phyloP scores from a whole-genome alignment of 148 eudicot genomes.

The Chenopodium suecicum region DNA sequence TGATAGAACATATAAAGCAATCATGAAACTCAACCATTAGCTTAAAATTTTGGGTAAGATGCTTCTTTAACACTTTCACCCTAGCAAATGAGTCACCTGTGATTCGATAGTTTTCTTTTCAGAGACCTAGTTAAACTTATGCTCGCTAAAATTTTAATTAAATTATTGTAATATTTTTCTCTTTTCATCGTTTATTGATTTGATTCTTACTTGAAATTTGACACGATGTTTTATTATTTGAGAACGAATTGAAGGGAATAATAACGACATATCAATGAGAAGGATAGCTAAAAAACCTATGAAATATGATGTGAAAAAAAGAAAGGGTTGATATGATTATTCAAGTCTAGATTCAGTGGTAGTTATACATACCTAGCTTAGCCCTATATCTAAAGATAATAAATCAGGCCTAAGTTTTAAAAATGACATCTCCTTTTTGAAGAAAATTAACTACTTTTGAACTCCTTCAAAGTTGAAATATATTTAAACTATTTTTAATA shows the following conservation, averaged over 20 bases:
- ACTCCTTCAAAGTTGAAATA: background rate
- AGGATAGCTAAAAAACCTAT: background rate
- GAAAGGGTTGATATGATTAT: background rate
- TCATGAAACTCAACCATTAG: no score
- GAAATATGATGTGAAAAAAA: background rate
- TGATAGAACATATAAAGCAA: no score
- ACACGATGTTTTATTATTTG: no score
- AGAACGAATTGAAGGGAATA: background rate
- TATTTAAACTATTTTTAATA: background rate
- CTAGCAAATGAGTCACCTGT: no score
- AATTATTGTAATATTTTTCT: no score
- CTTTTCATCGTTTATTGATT: no score
- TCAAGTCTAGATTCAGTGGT: conserved; percentile 25
- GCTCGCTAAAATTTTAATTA: no score
- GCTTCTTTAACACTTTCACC: no score
- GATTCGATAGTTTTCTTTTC: no score
- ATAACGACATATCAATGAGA: background rate
- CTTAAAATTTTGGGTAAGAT: no score
- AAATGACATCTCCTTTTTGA: conserved; percentile 9
- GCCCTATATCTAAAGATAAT: background rate
- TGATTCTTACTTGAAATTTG: no score
- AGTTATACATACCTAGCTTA: background rate
- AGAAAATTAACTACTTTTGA: background rate
- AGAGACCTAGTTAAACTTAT: no score
- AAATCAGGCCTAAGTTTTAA: background rate